These are phyloP conservation scores for Aspergillus diversus DNA, from an alignment of 495 filamentous ascomycete species.

Conservation along the genomic window DNA sequence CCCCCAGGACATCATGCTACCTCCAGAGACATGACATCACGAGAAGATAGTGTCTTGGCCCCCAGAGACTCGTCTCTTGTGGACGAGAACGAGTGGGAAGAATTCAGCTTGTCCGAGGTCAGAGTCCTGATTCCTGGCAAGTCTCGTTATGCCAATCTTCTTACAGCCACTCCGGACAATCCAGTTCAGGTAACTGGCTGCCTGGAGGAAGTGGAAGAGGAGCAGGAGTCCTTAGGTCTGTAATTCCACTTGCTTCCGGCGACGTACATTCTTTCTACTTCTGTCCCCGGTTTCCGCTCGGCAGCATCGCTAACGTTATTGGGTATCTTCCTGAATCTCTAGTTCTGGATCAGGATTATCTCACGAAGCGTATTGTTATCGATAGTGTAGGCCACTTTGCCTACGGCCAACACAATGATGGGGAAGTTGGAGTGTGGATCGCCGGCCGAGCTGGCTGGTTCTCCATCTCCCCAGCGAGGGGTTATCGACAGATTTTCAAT, in stretches of 20 bases:
- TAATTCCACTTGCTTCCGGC: slow-evolving; percentile 14
- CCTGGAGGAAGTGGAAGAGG: slow-evolving; percentile 51
- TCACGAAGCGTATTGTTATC: slow-evolving; percentile 64
- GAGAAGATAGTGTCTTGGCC: slow-evolving; percentile 59
- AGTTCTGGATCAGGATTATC: slow-evolving; percentile 52
- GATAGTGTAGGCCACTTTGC: slow-evolving; percentile 66
- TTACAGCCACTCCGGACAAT: slow-evolving; percentile 54
- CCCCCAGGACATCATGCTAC: slow-evolving; percentile 34
- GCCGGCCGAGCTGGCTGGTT: slow-evolving; percentile 80
- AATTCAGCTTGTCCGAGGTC: slow-evolving; percentile 58
- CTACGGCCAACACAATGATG: slow-evolving; percentile 66
- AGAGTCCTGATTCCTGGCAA: slow-evolving; percentile 54
- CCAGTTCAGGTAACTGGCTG: slow-evolving; percentile 60
- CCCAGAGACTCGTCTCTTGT: slow-evolving; percentile 55
- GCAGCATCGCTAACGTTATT: not conserved
- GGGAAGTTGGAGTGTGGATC: slow-evolving; percentile 71
- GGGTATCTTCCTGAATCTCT: not conserved
- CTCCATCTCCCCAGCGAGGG: slow-evolving; percentile 63
- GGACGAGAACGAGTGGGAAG: slow-evolving; percentile 64
- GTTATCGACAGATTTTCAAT: slow-evolving; percentile 64
- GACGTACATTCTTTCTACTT: not conserved
- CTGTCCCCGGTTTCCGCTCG: not conserved
- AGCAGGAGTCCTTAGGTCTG: slow-evolving; percentile 47
- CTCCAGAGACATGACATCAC: slow-evolving; percentile 49
- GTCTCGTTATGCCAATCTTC: slow-evolving; percentile 54